Percentiles rank a stretch among this genome's conserved stretches.
Evolutionary conservation across 164 flowering plant species (phyloP).

Genomic region (Umbellularia californica): DNA sequence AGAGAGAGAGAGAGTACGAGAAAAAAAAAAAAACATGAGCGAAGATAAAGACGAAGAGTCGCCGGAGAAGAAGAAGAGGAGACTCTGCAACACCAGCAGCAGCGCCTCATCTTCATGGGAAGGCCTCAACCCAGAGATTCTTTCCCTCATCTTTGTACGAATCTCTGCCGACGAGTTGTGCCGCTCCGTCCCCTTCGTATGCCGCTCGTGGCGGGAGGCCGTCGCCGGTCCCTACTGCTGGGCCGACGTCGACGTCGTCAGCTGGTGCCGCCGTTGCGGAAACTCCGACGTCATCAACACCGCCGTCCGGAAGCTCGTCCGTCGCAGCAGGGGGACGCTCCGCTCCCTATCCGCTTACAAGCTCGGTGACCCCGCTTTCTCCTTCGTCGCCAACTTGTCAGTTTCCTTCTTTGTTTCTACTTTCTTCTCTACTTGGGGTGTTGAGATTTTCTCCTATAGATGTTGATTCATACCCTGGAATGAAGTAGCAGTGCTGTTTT

Average conservation of each 20-base stretch:
- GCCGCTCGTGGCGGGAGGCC: conserved; percentile 68
- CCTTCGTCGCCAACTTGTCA: conserved; percentile 42
- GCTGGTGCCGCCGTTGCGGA: conserved; percentile 46
- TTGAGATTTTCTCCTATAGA: too few species aligned
- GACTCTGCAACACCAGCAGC: too few species aligned
- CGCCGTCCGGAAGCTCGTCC: conserved; percentile 41
- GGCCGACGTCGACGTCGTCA: conserved; percentile 83
- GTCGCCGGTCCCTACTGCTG: conserved; percentile 84
- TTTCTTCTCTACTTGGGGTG: neutral
- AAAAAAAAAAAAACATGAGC: too few species aligned
- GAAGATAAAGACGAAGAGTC: too few species aligned
- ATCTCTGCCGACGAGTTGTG: conserved; percentile 57
- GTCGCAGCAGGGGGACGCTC: conserved; percentile 49
- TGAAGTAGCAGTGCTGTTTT: too few species aligned
- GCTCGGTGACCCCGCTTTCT: conserved; percentile 29
- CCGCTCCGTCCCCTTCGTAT: conserved; percentile 68
- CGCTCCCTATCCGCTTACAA: conserved; percentile 49
- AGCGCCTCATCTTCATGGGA: conserved; percentile 40
- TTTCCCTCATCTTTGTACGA: conserved; percentile 59
- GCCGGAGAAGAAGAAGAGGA: too few species aligned
- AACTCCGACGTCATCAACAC: conserved; percentile 14
- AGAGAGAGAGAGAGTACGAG: too few species aligned
- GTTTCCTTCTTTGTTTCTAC: neutral
- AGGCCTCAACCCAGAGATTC: conserved; percentile 63
- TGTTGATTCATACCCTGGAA: too few species aligned